Percentiles rank a stretch among this genome's conserved stretches.
These are phyloP conservation scores for Podila verticillata DNA, from an alignment of 192 early-diverging fungal genomes.

Conservation along the genomic window DNA sequence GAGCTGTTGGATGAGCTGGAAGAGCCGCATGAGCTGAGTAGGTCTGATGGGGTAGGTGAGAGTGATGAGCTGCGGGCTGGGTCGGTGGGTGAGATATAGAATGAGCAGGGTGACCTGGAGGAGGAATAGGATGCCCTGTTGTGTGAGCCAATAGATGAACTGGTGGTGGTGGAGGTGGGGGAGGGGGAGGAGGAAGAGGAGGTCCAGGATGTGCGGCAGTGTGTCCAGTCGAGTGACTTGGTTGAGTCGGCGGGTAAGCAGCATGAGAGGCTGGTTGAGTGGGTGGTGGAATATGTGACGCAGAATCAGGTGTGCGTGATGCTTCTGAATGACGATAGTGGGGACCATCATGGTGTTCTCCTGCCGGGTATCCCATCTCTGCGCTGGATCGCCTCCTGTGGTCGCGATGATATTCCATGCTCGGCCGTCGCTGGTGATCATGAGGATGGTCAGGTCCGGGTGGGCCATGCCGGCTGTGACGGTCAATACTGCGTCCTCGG, in stretches of 20 bases:
- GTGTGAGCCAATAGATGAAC: background rate
- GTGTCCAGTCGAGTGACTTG: background rate
- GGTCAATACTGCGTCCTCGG: conserved; percentile 10
- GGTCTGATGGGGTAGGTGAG: too few relatives aligned
- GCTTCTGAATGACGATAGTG: conserved; percentile 1
- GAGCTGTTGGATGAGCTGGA: background rate
- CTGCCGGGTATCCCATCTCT: conserved; percentile 1
- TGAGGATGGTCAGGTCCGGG: background rate
- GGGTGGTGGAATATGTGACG: conserved; percentile 10
- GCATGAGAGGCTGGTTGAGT: background rate
- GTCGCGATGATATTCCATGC: conserved; percentile 12
- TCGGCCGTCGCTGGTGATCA: background rate
- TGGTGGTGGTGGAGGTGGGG: background rate
- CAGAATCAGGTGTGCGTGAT: background rate
- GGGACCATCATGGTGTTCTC: conserved; percentile 10
- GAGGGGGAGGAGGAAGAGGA: background rate
- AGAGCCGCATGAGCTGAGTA: too few relatives aligned
- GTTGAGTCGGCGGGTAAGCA: background rate
- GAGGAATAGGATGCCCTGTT: background rate
- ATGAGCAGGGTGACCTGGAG: background rate
- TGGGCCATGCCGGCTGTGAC: background rate
- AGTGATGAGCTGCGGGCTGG: too few relatives aligned
- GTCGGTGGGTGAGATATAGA: too few relatives aligned
- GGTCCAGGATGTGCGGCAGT: background rate
- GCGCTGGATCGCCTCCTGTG: conserved; percentile 1